Evolutionary conservation across 768 basidiomycete species (phyloP).

Genomic region (Lactarius sp.): DNA sequence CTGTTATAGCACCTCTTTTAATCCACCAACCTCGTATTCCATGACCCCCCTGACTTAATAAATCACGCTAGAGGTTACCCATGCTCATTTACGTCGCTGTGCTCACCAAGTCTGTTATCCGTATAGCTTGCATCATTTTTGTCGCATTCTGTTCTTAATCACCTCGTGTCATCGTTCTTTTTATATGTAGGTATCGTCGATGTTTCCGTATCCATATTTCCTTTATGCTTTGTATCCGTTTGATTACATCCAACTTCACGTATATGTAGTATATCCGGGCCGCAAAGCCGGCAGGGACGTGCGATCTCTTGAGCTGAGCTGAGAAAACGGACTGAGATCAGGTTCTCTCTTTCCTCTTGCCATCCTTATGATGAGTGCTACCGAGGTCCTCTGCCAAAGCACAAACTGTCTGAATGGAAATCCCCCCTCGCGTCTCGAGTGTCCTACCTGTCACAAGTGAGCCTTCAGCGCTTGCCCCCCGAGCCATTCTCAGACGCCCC

Average conservation of each 20-base stretch:
- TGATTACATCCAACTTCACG: not conserved
- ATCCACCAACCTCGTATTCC: slow-evolving; percentile 11
- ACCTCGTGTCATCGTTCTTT: slow-evolving; percentile 6
- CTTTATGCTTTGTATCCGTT: slow-evolving; percentile 17
- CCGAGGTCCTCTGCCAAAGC: slow-evolving; percentile 58
- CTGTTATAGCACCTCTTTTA: slow-evolving; percentile 10
- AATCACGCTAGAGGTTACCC: slow-evolving; percentile 11
- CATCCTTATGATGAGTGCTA: slow-evolving; percentile 35
- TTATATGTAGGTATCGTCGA: slow-evolving; percentile 19
- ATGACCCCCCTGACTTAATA: not conserved
- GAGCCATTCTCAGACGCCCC: slow-evolving; percentile 16
- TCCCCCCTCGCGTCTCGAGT: slow-evolving; percentile 82
- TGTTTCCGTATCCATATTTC: slow-evolving; percentile 7
- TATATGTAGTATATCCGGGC: slow-evolving; percentile 4
- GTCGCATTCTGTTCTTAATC: slow-evolving; percentile 22
- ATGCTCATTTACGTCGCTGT: slow-evolving; percentile 22
- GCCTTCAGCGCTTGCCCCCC: slow-evolving; percentile 26
- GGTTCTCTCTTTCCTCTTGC: not conserved
- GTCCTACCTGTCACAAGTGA: slow-evolving; percentile 91
- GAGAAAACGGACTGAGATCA: too few relatives aligned
- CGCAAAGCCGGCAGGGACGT: slow-evolving; percentile 2
- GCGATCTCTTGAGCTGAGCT: too few relatives aligned
- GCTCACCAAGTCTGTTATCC: slow-evolving; percentile 23
- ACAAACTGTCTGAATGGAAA: slow-evolving; percentile 70
- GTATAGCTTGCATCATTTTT: slow-evolving; percentile 22